Evolutionary conservation across 2,329 filamentous ascomycete species (phyloP), one percentile per base, ranked within the genome.

Genomic region (Tympanopsis confertula): DNA sequence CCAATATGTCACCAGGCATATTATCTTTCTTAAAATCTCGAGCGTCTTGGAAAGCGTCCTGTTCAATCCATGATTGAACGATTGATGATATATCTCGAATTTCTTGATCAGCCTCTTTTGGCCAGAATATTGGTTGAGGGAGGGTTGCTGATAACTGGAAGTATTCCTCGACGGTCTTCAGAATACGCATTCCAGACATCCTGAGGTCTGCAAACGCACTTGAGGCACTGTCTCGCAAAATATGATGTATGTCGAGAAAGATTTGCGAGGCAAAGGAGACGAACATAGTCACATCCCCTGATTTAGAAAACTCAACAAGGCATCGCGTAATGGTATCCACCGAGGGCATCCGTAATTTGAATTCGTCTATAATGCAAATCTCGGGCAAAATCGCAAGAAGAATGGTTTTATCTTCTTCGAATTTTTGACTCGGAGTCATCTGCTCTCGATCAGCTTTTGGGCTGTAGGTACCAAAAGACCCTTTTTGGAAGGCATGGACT

Each of bases 211-310:
- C 41, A 41, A 47, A 48, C 35, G 45, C 45, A 41, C 42, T 36
- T 26, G 44, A 20, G 15, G 20, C 19, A 32, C 44, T 49, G 39
- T 45, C 19, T n/a, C 55, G 47, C 38, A 57, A 49, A n/a, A 41
- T 43, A 41, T 56, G 51, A 41, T 58, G 52, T 18, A 55, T 48
- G 37, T 59, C 55, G 5, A 61, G 51, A 17, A 54, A 48, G 14
- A 57, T 42, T 35, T 56, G 51, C 7, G 46, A 38, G 4, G 50
- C 53, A 36, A 59, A 58, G n/a, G 39, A 50, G 22, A 57, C 41
- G 39, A 47, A 51, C 4, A 54, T 35, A 18, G 36, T 43, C 15
- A 54, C 39, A 17, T 43, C 41, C 32, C 52, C 52, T 5, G 47
- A 55, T 32, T 49, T 42, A 35, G 42, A 39, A 44, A 50, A 50